Percentiles rank a stretch among this genome's conserved stretches.
Evolutionary conservation across 805 yeast genomes (phyloP).

Genomic region (Starmerella khaoyaiensis): DNA sequence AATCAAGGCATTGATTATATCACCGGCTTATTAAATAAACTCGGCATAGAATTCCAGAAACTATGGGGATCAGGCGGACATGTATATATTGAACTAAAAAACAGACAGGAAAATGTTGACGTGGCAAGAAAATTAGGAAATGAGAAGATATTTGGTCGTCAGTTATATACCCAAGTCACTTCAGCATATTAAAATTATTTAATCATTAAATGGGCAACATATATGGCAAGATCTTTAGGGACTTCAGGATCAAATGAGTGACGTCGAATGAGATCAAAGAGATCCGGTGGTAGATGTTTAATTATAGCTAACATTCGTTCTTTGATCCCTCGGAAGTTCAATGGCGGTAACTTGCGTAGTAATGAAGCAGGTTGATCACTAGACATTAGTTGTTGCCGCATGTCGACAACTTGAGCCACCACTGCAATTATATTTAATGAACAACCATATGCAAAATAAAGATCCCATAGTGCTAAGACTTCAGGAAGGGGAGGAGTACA

Average conservation of each 20-base stretch:
- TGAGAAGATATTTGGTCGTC: too few species aligned
- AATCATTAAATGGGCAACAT: not conserved
- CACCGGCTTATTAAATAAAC: too few species aligned
- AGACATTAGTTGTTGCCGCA: constrained; percentile 48
- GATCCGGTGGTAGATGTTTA: constrained; percentile 52
- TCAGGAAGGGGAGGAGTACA: constrained; percentile 76
- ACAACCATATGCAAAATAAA: constrained; percentile 77
- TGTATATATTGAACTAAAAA: too few species aligned
- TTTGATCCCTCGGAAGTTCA: constrained; percentile 62
- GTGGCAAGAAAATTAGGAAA: too few species aligned
- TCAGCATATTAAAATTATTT: not conserved
- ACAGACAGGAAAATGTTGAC: too few species aligned
- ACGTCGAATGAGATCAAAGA: constrained; percentile 50
- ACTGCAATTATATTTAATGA: constrained; percentile 76
- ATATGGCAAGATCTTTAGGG: constrained; percentile 11
- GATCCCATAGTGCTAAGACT: constrained; percentile 75
- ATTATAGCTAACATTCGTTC: constrained; percentile 69
- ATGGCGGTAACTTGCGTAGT: constrained; percentile 55
- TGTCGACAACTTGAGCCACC: constrained; percentile 66
- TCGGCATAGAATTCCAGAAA: too few species aligned
- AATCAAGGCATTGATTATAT: too few species aligned
- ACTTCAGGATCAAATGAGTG: constrained; percentile 42
- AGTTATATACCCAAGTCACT: not conserved
- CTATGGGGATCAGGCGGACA: too few species aligned
- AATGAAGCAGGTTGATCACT: constrained; percentile 60